Conservation (phyloP, 148 eudicot species). For the Gaultheria prostrata region DNA sequence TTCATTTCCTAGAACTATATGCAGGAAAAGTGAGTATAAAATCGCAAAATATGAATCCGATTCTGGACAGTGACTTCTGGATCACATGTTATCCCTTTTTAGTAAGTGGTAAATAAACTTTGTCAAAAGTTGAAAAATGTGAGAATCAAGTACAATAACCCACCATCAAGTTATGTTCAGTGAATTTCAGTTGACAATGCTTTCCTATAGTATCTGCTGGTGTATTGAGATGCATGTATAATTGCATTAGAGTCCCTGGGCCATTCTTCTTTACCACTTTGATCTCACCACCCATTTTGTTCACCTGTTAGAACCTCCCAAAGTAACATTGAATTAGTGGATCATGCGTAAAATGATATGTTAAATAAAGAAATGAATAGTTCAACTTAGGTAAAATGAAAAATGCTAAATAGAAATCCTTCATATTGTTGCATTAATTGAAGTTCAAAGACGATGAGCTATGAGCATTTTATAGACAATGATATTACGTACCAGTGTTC, state of each 20-base stretch:
- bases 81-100: not conserved
- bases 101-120: not conserved
- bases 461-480: too few relatives aligned
- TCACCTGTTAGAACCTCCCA: constrained; percentile 49
- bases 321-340: constrained; percentile 10
- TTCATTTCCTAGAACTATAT: not conserved
- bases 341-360: not conserved
- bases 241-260: constrained; percentile 75
- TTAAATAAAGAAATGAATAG: not conserved
- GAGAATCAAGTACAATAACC: constrained; percentile 21
- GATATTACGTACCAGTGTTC: constrained; percentile 74
- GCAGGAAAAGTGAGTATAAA: not conserved
- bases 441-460: not conserved
- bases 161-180: constrained; percentile 53
- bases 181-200: constrained; percentile 41
- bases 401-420: not conserved
- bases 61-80: not conserved
- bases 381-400: not conserved
- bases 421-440: not conserved
- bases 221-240: constrained; percentile 60
- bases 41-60: not conserved
- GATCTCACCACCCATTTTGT: constrained; percentile 96
- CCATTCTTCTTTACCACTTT: constrained; percentile 82
- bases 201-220: constrained; percentile 41
- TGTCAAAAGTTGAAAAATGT: not conserved